Base-by-base conservation (phyloP, 306 rosid species). In the Lathyrus oleraceus region DNA sequence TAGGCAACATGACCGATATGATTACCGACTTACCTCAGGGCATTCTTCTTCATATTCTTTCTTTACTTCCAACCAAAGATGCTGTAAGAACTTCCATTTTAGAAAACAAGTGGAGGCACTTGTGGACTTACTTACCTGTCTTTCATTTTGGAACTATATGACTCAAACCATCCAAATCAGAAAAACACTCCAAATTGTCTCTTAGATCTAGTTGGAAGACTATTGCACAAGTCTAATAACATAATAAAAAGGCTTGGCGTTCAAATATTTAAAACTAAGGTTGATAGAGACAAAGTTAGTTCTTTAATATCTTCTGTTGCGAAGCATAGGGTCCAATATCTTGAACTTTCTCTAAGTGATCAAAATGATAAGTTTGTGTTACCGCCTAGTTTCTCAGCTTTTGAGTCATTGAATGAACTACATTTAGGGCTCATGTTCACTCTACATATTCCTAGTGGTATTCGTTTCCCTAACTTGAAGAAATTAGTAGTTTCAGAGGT, bases 21-120 rank as follows among this genome's bases (percentile, higher is more conserved):
- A 32, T 68, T 52, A 68, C 49, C 45, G 53, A 68, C 47, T 60
- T 68, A 60, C 80, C 70, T 8, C 71, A 76, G 20, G 1, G 49
- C 59, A 28, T 76, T 69, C 70, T 69, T 68, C 58, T 15, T 60
- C 19, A 49, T 32, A 49, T 68, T 69, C 75, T 76, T 39, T 48
- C 70, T 10, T 68, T 60, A 30, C 45, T 68, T 5, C 69, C 80
- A 10, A 16, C 48, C 12, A 40, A 76, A 42, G 75, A 49, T 69
- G 75, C 28, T 7, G 11, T 76, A 25, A 1, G 58, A 69, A 61
- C 75, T 5, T 69, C 75, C 16, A 1, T 69, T 17, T 51, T 76
- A 25, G 35, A 71, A 16, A 76, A 20, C 30, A 61, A 54, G 25
- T 69, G 81, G 76, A 69, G 23, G 60, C 17, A 40, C 52, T 52